A percentile compares a stretch with the other conserved stretches of the same genome.
These are phyloP conservation scores for Lepraria neglecta DNA, from an alignment of 495 filamentous ascomycete species.

Conservation along the genomic window DNA sequence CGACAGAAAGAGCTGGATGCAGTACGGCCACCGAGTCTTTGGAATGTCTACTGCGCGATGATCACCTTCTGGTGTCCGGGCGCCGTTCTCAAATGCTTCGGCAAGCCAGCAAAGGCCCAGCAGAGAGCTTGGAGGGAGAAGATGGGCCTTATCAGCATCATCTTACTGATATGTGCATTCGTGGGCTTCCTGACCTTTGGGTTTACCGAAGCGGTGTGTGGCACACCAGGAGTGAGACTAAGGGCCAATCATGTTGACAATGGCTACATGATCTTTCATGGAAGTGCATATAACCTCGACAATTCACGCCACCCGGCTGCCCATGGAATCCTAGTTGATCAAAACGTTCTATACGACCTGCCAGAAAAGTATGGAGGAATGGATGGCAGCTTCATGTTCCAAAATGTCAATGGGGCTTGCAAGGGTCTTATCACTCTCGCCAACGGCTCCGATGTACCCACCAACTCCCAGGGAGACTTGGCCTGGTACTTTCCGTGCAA, in stretches of 20 bases:
- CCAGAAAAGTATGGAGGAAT: slow-evolving; percentile 71
- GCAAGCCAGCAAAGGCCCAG: slow-evolving; percentile 80
- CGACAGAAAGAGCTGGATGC: slow-evolving; percentile 60
- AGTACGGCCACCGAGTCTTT: slow-evolving; percentile 75
- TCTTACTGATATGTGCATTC: slow-evolving; percentile 76
- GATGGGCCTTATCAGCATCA: slow-evolving; percentile 93
- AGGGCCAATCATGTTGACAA: slow-evolving; percentile 70
- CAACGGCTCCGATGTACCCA: slow-evolving; percentile 68
- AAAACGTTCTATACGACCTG: slow-evolving; percentile 82
- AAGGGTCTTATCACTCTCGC: slow-evolving; percentile 78
- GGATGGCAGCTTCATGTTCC: slow-evolving; percentile 95
- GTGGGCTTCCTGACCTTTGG: slow-evolving; percentile 97
- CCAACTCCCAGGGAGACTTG: slow-evolving; percentile 62
- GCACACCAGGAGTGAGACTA: slow-evolving; percentile 56
- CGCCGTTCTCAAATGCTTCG: slow-evolving; percentile 74
- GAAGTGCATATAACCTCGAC: slow-evolving; percentile 73
- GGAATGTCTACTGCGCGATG: slow-evolving; percentile 90
- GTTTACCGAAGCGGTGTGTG: slow-evolving; percentile 86
- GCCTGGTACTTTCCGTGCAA: slow-evolving; percentile 98
- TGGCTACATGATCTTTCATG: slow-evolving; percentile 96
- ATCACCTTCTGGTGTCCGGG: slow-evolving; percentile 94
- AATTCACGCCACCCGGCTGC: slow-evolving; percentile 71
- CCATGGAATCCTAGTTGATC: slow-evolving; percentile 58
- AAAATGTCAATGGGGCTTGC: slow-evolving; percentile 97
- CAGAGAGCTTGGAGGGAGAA: slow-evolving; percentile 97